A percentile compares a stretch with the other conserved stretches of the same genome.
phyloP scores from a whole-genome alignment of 805 yeast species.

The Teunomyces funiuensis region DNA sequence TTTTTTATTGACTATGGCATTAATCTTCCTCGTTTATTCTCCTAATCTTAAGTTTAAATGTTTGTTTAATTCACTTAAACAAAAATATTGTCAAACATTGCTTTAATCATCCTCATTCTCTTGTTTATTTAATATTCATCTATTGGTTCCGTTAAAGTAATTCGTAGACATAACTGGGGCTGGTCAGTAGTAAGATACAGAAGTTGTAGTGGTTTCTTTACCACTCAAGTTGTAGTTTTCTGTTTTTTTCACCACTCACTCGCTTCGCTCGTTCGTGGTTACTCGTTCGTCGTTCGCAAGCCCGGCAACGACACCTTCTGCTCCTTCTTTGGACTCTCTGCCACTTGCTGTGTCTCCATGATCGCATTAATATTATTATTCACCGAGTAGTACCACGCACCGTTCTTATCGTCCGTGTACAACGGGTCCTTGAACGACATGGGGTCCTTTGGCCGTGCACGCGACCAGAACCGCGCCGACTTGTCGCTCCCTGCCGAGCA shows the following conservation, averaged over 20 bases:
- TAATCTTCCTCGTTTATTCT: too few relatives aligned
- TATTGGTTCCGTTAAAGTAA: too few relatives aligned
- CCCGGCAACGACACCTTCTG: slow-evolving; percentile 24
- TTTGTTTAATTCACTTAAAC: too few relatives aligned
- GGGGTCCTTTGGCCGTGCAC: slow-evolving; percentile 89
- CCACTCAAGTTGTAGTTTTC: not conserved
- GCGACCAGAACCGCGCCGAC: slow-evolving; percentile 89
- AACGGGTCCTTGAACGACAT: slow-evolving; percentile 78
- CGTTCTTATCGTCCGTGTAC: slow-evolving; percentile 63
- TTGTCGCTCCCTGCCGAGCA: slow-evolving; percentile 94
- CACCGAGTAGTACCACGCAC: slow-evolving; percentile 55
- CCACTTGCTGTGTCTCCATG: slow-evolving; percentile 3
- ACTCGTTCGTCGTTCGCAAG: slow-evolving; percentile 12
- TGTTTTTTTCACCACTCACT: not conserved
- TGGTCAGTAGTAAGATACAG: too few relatives aligned
- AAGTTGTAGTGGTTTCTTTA: too few relatives aligned
- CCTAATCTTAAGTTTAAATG: too few relatives aligned
- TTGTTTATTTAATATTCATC: too few relatives aligned
- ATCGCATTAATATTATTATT: slow-evolving; percentile 47
- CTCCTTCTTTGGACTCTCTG: slow-evolving; percentile 2
- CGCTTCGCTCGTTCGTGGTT: not conserved
- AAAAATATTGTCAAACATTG: too few relatives aligned
- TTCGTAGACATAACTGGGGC: too few relatives aligned
- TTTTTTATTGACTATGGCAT: too few relatives aligned
- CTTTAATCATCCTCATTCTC: too few relatives aligned